Evolutionary conservation across 352 stramenopile genomes (phyloP), one percentile per base, ranked within the genome.

Genomic region (Globisporangium uncinulatum): DNA sequence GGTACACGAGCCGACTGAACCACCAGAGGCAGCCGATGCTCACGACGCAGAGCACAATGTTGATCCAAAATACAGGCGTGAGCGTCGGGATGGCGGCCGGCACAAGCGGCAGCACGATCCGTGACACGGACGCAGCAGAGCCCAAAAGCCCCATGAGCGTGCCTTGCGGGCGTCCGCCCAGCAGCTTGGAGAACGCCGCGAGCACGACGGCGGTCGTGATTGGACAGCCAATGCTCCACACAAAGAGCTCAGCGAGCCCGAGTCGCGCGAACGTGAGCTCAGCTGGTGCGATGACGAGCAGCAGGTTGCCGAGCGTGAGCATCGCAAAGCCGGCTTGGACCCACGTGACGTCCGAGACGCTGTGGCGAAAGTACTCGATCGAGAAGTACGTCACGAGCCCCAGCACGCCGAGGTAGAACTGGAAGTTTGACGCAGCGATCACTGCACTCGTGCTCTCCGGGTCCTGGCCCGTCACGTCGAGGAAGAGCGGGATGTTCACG

Each of bases 51-150:
- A 93, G 61, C 42, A 55, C 24, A 31, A 89, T 82, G 59, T 89
- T 87, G 65, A 91, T 79, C 71, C 68, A 78, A 51, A 93, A 93
- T 7, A 93, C 76, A 2, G 83, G 76, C 24, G 79, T 85, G 45
- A 93, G 61, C 45, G 73, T 78, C 13, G 74, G 65, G 37, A 90
- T 79, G 13, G 80, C 77, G 9, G 77, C 77, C n/a, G 57, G 57
- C 19, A 63, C 34, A 19, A 89, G 73, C 20, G 79, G 74, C 51
- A 89, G 51, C 10, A 85, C 32, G 58, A 83, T 87, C 7, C 79
- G 69, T 19, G 79, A 61, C 32, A 89, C 56, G 0, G 79, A 89
- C 0, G 72, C 79, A 0, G 70, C 71, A 10, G 79, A 76, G 6
- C 79, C 79, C 17, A 87, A 79, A 10, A 89, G 14, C 0, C 78